These are phyloP conservation scores for Pulveroboletus sp. DNA, from an alignment of 768 basidiomycete species.

Conservation along the genomic window DNA sequence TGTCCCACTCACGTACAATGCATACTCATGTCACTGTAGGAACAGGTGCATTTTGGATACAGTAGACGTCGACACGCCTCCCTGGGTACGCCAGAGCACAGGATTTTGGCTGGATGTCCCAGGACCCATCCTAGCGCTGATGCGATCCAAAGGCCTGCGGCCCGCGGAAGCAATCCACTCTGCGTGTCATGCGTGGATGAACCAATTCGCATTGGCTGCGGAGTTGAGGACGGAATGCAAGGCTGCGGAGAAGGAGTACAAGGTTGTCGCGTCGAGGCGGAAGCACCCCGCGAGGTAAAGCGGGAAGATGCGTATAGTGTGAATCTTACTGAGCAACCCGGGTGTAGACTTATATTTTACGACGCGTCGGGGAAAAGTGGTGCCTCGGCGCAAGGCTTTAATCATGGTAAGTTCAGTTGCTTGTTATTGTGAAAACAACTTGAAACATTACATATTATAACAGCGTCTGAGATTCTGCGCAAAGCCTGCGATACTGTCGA, in stretches of 20 bases:
- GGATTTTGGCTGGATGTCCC: slow-evolving; percentile 83
- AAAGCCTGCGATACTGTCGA: slow-evolving; percentile 56
- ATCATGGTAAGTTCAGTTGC: slow-evolving; percentile 50
- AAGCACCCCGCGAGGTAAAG: slow-evolving; percentile 56
- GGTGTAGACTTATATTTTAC: slow-evolving; percentile 70
- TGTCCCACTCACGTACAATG: not conserved
- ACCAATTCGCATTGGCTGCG: slow-evolving; percentile 61
- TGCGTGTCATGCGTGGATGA: slow-evolving; percentile 79
- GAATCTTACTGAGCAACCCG: not conserved
- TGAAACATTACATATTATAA: not conserved
- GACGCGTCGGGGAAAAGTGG: slow-evolving; percentile 69
- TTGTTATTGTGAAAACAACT: not conserved
- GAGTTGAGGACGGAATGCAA: slow-evolving; percentile 85
- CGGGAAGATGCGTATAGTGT: not conserved
- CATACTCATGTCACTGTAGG: slow-evolving; percentile 31
- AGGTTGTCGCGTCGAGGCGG: slow-evolving; percentile 42
- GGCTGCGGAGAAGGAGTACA: slow-evolving; percentile 69
- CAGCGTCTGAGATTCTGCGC: slow-evolving; percentile 54
- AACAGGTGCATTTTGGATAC: slow-evolving; percentile 64
- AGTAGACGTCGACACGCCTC: slow-evolving; percentile 72
- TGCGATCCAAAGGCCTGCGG: slow-evolving; percentile 52
- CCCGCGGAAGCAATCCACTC: slow-evolving; percentile 81
- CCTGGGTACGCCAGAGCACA: slow-evolving; percentile 68
- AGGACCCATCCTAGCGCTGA: slow-evolving; percentile 42
- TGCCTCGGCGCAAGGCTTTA: slow-evolving; percentile 74